phyloP scores from a whole-genome alignment of 805 yeast genomes.

The Barnettozyma botsteinii region DNA sequence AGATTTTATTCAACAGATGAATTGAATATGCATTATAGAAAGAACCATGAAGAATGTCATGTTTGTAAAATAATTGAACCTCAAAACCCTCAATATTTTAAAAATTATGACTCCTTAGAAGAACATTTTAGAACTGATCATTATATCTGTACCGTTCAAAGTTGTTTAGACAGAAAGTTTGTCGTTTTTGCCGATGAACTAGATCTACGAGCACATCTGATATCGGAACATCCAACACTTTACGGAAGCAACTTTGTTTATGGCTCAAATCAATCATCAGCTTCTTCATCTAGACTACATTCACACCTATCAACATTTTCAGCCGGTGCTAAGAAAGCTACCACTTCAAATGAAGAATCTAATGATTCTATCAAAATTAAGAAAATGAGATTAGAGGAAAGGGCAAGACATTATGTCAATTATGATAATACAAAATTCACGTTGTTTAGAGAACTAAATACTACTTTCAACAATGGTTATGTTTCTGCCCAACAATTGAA shows the following conservation, averaged over 20 bases:
- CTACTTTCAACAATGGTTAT: conserved; percentile 38
- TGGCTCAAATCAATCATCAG: conserved; percentile 6
- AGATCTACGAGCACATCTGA: conserved; percentile 83
- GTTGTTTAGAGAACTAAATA: conserved; percentile 45
- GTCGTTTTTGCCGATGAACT: conserved; percentile 86
- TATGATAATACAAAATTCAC: conserved; percentile 43
- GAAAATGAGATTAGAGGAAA: conserved; percentile 64
- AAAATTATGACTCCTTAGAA: conserved; percentile 67
- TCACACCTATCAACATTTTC: conserved; percentile 61
- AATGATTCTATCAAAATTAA: conserved; percentile 39
- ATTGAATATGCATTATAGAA: conserved; percentile 72
- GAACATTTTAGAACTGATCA: conserved; percentile 72
- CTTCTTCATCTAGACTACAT: conserved; percentile 30
- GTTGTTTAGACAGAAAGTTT: conserved; percentile 83
- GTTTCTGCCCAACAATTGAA: conserved; percentile 45
- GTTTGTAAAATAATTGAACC: conserved; percentile 73
- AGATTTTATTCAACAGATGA: conserved; percentile 89
- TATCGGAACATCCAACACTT: conserved; percentile 68
- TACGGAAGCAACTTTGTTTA: conserved; percentile 36
- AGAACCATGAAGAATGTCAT: conserved; percentile 81
- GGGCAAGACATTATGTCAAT: conserved; percentile 75
- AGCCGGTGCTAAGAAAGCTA: conserved; percentile 17
- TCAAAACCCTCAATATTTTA: conserved; percentile 65
- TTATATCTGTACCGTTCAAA: conserved; percentile 66
- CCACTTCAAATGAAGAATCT: conserved; percentile 21